phyloP scores from a whole-genome alignment of 2,329 filamentous ascomycete genomes.

The Fusarium sp. region DNA sequence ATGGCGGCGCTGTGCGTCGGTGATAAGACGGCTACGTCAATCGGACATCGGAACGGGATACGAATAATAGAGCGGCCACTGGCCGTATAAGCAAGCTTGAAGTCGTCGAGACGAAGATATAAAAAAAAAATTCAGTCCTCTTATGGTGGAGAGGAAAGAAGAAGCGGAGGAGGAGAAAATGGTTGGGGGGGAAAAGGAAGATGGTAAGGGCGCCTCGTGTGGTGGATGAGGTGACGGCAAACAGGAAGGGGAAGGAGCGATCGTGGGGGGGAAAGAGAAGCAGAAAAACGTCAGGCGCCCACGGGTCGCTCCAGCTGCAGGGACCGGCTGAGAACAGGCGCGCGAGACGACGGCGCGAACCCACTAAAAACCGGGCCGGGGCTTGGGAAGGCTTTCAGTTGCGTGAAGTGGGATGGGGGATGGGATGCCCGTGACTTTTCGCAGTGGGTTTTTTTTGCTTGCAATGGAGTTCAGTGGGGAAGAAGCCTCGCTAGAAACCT shows the following conservation, averaged over 20 bases:
- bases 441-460: conserved; percentile 2
- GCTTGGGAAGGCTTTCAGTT: conserved; percentile 33
- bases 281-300: conserved; percentile 36
- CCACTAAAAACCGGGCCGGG: conserved; percentile 39
- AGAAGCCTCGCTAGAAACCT: conserved; percentile 37
- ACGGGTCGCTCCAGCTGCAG: conserved; percentile 37
- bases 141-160: conserved; percentile 17
- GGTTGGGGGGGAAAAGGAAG: conserved; percentile 27
- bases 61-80: conserved; percentile 24
- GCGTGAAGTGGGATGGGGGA: background rate
- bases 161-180: conserved; percentile 22
- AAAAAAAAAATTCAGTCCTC: conserved; percentile 5
- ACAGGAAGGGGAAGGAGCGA: conserved; percentile 26
- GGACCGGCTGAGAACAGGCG: conserved; percentile 36
- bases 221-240: conserved; percentile 23
- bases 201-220: conserved; percentile 13
- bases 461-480: conserved; percentile 29
- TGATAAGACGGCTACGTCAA: conserved; percentile 44
- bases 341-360: conserved; percentile 4
- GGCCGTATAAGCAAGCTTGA: conserved; percentile 18
- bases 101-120: background rate
- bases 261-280: conserved; percentile 37
- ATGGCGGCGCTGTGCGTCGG: conserved; percentile 44
- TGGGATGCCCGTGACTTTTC: conserved; percentile 22
- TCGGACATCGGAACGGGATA: conserved; percentile 36